These are phyloP conservation scores for Pyricularia sp. DNA, from an alignment of 2,329 filamentous ascomycete genomes.

Conservation along the genomic window DNA sequence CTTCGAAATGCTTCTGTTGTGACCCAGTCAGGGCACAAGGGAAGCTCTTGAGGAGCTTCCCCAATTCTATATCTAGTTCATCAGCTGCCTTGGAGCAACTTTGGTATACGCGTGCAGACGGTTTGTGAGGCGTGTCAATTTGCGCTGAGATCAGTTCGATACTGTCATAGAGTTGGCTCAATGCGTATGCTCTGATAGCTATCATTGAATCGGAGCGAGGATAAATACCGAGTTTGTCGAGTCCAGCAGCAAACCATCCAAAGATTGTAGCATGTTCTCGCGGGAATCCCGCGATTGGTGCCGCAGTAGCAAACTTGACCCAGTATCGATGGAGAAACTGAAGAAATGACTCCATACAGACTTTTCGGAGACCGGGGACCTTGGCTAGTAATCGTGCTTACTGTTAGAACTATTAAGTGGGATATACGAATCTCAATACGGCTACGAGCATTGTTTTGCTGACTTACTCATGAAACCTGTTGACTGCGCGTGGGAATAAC, in stretches of 20 bases:
- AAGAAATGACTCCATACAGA: not conserved
- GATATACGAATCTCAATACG: not conserved
- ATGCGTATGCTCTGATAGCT: not conserved
- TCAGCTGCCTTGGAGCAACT: not conserved
- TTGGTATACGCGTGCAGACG: not conserved
- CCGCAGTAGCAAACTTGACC: not conserved
- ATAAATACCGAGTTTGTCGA: not conserved
- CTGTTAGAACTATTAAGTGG: not conserved
- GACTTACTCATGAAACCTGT: not conserved
- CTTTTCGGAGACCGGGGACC: not conserved
- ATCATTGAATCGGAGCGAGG: not conserved
- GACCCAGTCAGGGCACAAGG: not conserved
- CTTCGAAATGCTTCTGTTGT: not conserved
- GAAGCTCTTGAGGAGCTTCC: not conserved
- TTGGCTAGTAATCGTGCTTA: not conserved
- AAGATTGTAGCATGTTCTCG: not conserved
- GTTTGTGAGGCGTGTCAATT: not conserved
- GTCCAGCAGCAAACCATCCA: not conserved
- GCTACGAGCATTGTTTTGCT: not conserved
- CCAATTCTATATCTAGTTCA: not conserved
- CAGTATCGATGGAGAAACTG: not conserved
- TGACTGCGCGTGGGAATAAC: not conserved
- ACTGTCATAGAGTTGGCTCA: not conserved
- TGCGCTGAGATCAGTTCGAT: not conserved
- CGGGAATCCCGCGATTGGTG: not conserved